These are phyloP conservation scores for Sarcodon sp. DNA, from an alignment of 768 basidiomycete genomes.

Conservation along the genomic window DNA sequence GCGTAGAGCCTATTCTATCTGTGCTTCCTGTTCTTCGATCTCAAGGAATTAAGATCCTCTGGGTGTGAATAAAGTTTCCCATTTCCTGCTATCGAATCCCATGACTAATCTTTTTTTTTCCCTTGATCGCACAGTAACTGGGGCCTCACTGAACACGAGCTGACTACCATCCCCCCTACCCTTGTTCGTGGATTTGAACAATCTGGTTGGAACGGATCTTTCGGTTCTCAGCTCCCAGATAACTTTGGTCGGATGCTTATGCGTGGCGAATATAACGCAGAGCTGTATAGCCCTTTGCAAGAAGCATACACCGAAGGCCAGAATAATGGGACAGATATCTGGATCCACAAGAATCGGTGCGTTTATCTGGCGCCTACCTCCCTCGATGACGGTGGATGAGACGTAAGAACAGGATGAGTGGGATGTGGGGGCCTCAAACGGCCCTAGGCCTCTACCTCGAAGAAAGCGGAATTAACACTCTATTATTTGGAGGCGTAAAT, in stretches of 20 bases:
- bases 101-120: background rate
- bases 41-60: constrained; percentile 43
- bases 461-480: constrained; percentile 47
- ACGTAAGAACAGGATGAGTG: constrained; percentile 37
- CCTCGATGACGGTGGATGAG: too few relatives aligned
- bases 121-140: constrained; percentile 34
- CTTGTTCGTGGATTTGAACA: constrained; percentile 42
- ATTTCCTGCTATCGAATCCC: too few relatives aligned
- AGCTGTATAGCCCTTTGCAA: constrained; percentile 53
- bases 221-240: constrained; percentile 40
- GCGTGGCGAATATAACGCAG: constrained; percentile 44
- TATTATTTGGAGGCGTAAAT: constrained; percentile 56
- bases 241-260: constrained; percentile 44
- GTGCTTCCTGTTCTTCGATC: constrained; percentile 34
- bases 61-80: constrained; percentile 33
- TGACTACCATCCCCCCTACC: constrained; percentile 47
- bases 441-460: constrained; percentile 48
- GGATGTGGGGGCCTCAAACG: constrained; percentile 52
- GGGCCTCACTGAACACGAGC: constrained; percentile 56
- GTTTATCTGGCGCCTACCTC: background rate
- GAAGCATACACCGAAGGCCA: constrained; percentile 37
- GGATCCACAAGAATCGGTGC: constrained; percentile 63
- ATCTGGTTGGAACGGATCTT: constrained; percentile 26
- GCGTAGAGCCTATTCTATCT: constrained; percentile 40
- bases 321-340: constrained; percentile 46